Percentiles rank a stretch among this genome's conserved stretches.
Conservation (phyloP, 1,284 basidiomycete genomes). For the Phellopilus nigrolimitatus region DNA sequence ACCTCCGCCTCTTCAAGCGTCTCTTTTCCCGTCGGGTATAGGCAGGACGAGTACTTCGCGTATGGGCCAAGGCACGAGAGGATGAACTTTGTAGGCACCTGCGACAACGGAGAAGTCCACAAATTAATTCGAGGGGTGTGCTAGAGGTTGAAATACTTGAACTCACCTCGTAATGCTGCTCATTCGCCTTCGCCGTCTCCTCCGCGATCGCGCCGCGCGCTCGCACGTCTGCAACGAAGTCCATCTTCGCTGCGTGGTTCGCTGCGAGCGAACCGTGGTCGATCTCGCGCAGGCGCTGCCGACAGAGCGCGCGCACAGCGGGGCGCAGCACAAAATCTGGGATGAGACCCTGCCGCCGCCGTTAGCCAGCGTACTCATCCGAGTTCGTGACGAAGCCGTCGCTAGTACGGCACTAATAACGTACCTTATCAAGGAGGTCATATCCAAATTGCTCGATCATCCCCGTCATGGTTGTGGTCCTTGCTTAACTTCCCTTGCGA, state of each 20-base stretch:
- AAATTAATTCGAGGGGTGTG: not conserved
- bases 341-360: slow-evolving; percentile 42
- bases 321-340: slow-evolving; percentile 61
- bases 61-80: slow-evolving; percentile 57
- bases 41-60: slow-evolving; percentile 69
- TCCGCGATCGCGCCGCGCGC: slow-evolving; percentile 56
- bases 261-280: slow-evolving; percentile 55
- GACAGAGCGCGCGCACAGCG: slow-evolving; percentile 55
- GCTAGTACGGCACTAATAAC: not conserved
- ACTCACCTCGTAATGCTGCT: slow-evolving; percentile 82
- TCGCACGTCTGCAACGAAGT: slow-evolving; percentile 53
- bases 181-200: slow-evolving; percentile 67
- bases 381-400: not conserved
- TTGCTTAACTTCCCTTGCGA: not conserved
- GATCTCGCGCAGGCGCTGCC: slow-evolving; percentile 59
- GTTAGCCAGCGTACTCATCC: slow-evolving; percentile 27
- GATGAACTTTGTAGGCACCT: slow-evolving; percentile 66
- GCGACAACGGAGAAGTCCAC: slow-evolving; percentile 36
- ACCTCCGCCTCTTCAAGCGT: slow-evolving; percentile 66
- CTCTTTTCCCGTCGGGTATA: slow-evolving; percentile 64
- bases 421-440: slow-evolving; percentile 8
- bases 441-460: slow-evolving; percentile 6
- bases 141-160: too few relatives aligned
- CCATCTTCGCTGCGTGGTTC: slow-evolving; percentile 67
- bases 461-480: not conserved